These are phyloP conservation scores for Cyberlindnera sargentensis DNA, from an alignment of 805 yeast species.

Conservation along the genomic window DNA sequence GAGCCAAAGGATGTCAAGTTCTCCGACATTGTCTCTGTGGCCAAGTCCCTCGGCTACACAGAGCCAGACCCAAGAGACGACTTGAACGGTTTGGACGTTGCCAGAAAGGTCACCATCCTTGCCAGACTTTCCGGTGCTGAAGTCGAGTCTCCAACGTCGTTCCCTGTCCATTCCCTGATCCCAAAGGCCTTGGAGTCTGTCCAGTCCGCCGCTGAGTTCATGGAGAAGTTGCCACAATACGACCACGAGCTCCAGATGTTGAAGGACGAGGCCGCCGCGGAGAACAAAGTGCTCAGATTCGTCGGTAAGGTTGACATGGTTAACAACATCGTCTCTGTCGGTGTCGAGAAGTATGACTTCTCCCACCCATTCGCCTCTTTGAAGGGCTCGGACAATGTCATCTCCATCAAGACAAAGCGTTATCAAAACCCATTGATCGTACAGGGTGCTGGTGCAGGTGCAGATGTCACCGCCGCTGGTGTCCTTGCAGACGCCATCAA, in stretches of 20 bases:
- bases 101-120: constrained; percentile 94
- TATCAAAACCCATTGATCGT: constrained; percentile 88
- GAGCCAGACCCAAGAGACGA: constrained; percentile 99
- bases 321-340: constrained; percentile 68
- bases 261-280: constrained; percentile 73
- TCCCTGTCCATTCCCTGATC: constrained; percentile 90
- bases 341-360: constrained; percentile 76
- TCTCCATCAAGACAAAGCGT: constrained; percentile 86
- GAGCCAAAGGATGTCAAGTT: constrained; percentile 59
- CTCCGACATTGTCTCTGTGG: constrained; percentile 83
- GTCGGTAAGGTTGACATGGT: constrained; percentile 86
- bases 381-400: constrained; percentile 94
- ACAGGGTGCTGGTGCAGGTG: constrained; percentile 97
- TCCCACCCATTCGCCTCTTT: constrained; percentile 95
- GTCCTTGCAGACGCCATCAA: constrained; percentile 90
- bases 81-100: constrained; percentile 95
- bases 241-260: constrained; percentile 74
- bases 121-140: constrained; percentile 87
- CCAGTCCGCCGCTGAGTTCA: constrained; percentile 66
- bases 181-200: constrained; percentile 79
- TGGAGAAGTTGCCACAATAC: constrained; percentile 73
- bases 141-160: constrained; percentile 82
- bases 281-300: constrained; percentile 84
- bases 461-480: constrained; percentile 76
- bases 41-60: constrained; percentile 89